These are phyloP conservation scores for Sugiyamaella xylanicola DNA, from an alignment of 1,139 yeast genomes.

Conservation along the genomic window DNA sequence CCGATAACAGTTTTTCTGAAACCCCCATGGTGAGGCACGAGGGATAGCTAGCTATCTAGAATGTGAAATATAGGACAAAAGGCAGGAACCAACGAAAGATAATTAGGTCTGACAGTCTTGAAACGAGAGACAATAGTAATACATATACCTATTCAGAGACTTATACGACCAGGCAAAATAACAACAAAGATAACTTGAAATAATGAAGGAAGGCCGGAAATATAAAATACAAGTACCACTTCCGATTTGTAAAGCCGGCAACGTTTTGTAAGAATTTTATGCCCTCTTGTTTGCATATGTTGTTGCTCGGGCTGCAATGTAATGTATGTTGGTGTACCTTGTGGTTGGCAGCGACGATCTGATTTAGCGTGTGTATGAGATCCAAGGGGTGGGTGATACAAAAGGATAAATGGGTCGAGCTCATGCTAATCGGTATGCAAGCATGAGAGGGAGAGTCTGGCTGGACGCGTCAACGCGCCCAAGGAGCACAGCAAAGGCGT, in stretches of 20 bases:
- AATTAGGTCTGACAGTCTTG: neutral
- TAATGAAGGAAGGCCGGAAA: neutral
- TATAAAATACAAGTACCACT: neutral
- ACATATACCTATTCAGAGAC: no score
- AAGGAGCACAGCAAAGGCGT: neutral
- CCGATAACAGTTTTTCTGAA: neutral
- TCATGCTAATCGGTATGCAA: neutral
- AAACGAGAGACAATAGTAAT: neutral
- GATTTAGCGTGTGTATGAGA: neutral
- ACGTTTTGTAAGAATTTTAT: neutral
- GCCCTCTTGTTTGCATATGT: neutral
- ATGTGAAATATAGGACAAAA: no score
- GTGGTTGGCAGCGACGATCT: slow-evolving; percentile 4
- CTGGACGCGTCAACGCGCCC: neutral
- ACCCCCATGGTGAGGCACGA: slow-evolving; percentile 2
- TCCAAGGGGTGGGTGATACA: neutral
- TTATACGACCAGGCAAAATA: no score
- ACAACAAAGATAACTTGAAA: neutral
- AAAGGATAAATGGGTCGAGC: neutral
- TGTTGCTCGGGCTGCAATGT: slow-evolving; percentile 9
- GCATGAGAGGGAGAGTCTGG: no score
- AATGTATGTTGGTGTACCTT: slow-evolving; percentile 1
- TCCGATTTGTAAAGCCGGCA: slow-evolving; percentile 2
- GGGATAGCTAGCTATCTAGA: no score
- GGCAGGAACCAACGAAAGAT: neutral